Percentiles rank a stretch among this genome's conserved stretches.
phyloP scores from a whole-genome alignment of 495 filamentous ascomycete genomes.

The Xylaria telfairii region DNA sequence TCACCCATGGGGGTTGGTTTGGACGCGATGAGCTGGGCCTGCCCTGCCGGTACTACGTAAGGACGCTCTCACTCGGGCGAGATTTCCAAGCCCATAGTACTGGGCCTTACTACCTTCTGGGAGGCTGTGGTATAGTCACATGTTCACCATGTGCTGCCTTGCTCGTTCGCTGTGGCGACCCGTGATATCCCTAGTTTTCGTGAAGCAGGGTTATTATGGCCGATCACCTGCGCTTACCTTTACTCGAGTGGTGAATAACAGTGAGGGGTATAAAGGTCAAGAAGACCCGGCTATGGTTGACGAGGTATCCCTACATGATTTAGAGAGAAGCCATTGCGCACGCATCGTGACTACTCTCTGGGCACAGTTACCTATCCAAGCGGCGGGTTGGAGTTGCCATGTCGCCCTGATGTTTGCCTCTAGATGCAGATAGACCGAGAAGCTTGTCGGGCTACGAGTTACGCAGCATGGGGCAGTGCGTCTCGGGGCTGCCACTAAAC shows the following conservation, averaged over 20 bases:
- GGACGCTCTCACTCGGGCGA: neutral
- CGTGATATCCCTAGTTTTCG: neutral
- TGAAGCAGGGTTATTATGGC: neutral
- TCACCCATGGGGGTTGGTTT: neutral
- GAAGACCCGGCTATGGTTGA: neutral
- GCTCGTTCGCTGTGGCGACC: neutral
- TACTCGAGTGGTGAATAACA: neutral
- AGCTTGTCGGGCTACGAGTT: neutral
- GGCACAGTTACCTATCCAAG: neutral
- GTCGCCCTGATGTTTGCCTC: neutral
- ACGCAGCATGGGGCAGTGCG: neutral
- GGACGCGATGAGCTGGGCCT: neutral
- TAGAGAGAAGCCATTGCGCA: too few species aligned
- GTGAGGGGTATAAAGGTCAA: neutral
- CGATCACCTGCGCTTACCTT: neutral
- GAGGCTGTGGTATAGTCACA: conserved; percentile 1
- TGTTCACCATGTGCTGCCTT: neutral
- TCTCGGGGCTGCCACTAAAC: neutral
- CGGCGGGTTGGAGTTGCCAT: neutral
- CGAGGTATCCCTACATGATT: neutral
- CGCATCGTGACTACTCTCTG: too few species aligned
- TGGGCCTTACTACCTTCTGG: neutral
- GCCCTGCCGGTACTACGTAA: neutral
- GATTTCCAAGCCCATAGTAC: neutral
- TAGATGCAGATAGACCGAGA: neutral